phyloP scores from a whole-genome alignment of 164 flowering plant genomes.

The Kalanchoe fedtschenkoi region DNA sequence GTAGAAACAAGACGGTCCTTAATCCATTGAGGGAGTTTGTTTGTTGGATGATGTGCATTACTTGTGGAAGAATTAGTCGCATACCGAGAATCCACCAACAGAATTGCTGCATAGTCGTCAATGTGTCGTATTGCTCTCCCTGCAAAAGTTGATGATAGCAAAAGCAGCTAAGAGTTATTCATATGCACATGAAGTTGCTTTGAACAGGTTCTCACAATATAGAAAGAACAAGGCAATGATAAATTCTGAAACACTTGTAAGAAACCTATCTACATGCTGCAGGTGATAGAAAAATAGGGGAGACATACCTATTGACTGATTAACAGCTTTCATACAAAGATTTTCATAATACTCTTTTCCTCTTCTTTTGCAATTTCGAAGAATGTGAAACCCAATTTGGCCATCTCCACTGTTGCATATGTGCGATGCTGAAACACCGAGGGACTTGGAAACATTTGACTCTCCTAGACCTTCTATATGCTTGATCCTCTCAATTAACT shows the following conservation, averaged over 20 bases:
- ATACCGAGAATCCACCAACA: slow-evolving; percentile 81
- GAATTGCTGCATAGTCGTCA: slow-evolving; percentile 87
- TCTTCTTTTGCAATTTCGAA: slow-evolving; percentile 68
- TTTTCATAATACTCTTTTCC: slow-evolving; percentile 95
- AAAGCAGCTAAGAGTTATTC: neutral
- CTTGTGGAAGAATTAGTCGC: slow-evolving; percentile 37
- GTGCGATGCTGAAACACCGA: slow-evolving; percentile 8
- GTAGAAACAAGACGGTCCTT: slow-evolving; percentile 49
- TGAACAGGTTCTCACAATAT: neutral
- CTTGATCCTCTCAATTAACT: slow-evolving; percentile 79
- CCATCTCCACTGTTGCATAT: slow-evolving; percentile 24
- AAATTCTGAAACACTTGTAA: neutral
- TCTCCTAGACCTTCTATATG: slow-evolving; percentile 65
- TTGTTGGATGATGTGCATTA: slow-evolving; percentile 39
- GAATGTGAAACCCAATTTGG: slow-evolving; percentile 55
- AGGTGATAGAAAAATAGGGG: neutral
- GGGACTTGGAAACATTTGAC: slow-evolving; percentile 10
- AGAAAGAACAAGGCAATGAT: neutral
- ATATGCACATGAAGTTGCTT: neutral
- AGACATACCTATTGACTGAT: slow-evolving; percentile 83
- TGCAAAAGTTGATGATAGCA: slow-evolving; percentile 17
- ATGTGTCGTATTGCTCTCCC: slow-evolving; percentile 93
- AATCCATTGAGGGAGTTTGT: slow-evolving; percentile 95
- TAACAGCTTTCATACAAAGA: slow-evolving; percentile 98
- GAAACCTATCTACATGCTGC: neutral